A percentile compares a stretch with the other conserved stretches of the same genome.
These are phyloP conservation scores for Calonectria multiphialidica DNA, from an alignment of 2,329 filamentous ascomycete species.

Conservation along the genomic window DNA sequence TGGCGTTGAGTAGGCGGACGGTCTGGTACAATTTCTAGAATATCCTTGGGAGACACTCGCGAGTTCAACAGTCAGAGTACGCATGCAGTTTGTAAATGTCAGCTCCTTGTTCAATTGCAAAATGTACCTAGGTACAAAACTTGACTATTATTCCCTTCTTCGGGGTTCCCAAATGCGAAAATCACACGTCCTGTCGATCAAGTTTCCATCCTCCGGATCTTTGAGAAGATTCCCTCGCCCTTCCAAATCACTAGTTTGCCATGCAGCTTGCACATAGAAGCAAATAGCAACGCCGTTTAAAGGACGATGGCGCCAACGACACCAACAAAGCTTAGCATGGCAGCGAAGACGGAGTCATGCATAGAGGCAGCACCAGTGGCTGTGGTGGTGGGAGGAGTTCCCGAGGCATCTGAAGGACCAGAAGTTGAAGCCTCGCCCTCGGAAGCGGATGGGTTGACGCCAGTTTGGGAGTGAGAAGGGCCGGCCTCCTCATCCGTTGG, in stretches of 20 bases:
- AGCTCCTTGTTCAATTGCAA: slow-evolving; percentile 32
- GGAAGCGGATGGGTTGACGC: slow-evolving; percentile 31
- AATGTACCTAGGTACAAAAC: slow-evolving; percentile 42
- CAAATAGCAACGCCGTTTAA: slow-evolving; percentile 31
- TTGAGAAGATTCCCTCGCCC: slow-evolving; percentile 18
- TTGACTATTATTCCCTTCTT: slow-evolving; percentile 39
- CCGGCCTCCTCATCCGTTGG: slow-evolving; percentile 34
- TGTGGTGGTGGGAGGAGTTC: slow-evolving; percentile 44
- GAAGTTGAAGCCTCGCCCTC: slow-evolving; percentile 30
- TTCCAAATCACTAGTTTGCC: slow-evolving; percentile 21
- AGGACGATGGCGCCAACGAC: slow-evolving; percentile 39
- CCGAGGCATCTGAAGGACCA: slow-evolving; percentile 36
- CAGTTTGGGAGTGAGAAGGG: slow-evolving; percentile 21
- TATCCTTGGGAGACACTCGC: background rate
- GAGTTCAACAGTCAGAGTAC: background rate
- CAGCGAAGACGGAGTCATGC: slow-evolving; percentile 34
- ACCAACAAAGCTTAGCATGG: slow-evolving; percentile 40
- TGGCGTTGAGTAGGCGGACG: slow-evolving; percentile 28
- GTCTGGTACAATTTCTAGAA: background rate
- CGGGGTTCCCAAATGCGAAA: slow-evolving; percentile 36
- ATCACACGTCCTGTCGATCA: slow-evolving; percentile 38
- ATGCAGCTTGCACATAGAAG: background rate
- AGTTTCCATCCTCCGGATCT: slow-evolving; percentile 29
- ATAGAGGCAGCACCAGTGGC: slow-evolving; percentile 47
- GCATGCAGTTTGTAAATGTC: slow-evolving; percentile 2